These are phyloP conservation scores for Corymbia maculata DNA, from an alignment of 345 rosid species.

Conservation along the genomic window DNA sequence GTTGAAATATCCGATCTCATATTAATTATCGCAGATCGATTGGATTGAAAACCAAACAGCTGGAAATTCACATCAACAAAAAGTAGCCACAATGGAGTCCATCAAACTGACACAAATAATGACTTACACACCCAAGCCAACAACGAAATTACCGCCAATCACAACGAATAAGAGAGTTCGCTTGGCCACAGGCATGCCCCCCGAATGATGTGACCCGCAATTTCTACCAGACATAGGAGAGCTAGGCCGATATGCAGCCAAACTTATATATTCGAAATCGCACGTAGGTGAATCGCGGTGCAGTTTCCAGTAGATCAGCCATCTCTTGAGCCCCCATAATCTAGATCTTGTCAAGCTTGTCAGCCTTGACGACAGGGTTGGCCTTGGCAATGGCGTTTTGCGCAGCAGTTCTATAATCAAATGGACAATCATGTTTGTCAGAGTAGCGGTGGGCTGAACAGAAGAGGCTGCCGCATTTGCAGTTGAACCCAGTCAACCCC, in stretches of 20 bases:
- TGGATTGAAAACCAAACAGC: background rate
- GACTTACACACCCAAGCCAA: constrained; percentile 20
- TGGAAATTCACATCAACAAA: background rate
- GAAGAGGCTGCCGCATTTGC: constrained; percentile 55
- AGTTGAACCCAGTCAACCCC: constrained; percentile 55
- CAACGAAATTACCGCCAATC: constrained; percentile 11
- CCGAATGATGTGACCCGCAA: constrained; percentile 7
- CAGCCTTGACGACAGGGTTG: constrained; percentile 51
- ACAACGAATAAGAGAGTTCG: constrained; percentile 5
- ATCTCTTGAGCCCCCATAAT: background rate
- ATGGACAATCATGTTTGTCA: constrained; percentile 57
- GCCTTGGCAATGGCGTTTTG: constrained; percentile 54
- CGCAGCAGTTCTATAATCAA: constrained; percentile 48
- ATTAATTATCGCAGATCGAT: background rate
- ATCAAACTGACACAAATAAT: constrained; percentile 13
- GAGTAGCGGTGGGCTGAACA: constrained; percentile 68
- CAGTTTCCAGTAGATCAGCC: constrained; percentile 2
- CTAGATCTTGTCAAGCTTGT: constrained; percentile 58
- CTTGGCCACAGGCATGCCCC: constrained; percentile 16
- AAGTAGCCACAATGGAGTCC: background rate
- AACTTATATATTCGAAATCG: background rate
- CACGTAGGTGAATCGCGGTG: background rate
- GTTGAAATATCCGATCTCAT: background rate
- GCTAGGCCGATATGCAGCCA: constrained; percentile 18
- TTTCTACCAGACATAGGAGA: constrained; percentile 4